These are phyloP conservation scores for Lipomyces starkeyi DNA, from an alignment of 805 yeast genomes.

Conservation along the genomic window DNA sequence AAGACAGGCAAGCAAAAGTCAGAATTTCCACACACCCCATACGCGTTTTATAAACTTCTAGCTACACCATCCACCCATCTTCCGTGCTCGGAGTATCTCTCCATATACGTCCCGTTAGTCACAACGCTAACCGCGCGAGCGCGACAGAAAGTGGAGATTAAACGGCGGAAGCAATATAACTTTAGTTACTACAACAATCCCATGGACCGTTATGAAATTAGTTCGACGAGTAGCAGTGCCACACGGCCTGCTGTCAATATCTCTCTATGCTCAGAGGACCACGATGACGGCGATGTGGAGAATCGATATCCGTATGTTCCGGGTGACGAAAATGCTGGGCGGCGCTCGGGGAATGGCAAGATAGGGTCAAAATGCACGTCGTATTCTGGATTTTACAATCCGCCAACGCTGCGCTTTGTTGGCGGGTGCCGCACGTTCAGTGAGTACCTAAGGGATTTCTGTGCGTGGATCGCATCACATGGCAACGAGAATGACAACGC, in stretches of 20 bases:
- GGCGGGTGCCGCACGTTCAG: conserved; percentile 30
- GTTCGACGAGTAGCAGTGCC: not conserved
- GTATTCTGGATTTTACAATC: conserved; percentile 22
- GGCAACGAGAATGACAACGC: not conserved
- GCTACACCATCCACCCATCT: conserved; percentile 7
- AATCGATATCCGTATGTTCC: not conserved
- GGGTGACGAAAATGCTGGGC: not conserved
- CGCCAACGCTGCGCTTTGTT: conserved; percentile 22
- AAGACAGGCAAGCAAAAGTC: not conserved
- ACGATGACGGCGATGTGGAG: not conserved
- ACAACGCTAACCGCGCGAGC: conserved; percentile 7
- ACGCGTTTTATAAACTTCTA: conserved; percentile 18
- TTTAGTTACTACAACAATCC: not conserved
- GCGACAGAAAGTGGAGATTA: conserved; percentile 4
- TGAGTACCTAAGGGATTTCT: conserved; percentile 20
- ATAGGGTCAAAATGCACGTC: conserved; percentile 8
- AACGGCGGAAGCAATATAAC: not conserved
- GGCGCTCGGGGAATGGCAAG: not conserved
- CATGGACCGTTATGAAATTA: not conserved
- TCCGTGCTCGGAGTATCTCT: conserved; percentile 18
- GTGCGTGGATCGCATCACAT: conserved; percentile 1
- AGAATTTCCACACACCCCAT: conserved; percentile 16
- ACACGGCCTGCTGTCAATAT: not conserved
- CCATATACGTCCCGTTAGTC: conserved; percentile 20
- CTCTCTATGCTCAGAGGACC: not conserved